Evolutionary conservation across 1,284 basidiomycete genomes (phyloP), one percentile per base, ranked within the genome.

Genomic region (Butyriboletus appendiculatus): DNA sequence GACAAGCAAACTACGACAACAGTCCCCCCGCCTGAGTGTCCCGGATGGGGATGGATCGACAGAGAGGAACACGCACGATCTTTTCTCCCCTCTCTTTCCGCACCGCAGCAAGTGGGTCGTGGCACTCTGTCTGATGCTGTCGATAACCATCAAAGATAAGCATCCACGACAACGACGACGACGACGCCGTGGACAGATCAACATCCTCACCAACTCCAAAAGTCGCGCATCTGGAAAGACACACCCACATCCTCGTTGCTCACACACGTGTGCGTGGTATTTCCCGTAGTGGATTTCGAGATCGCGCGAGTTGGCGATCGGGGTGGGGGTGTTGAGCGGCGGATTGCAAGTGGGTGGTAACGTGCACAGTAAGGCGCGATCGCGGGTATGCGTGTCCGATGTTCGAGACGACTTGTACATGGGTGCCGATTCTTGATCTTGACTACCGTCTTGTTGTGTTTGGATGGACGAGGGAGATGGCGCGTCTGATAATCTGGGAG

Each of bases 81-180:
- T 90, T 93, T 67, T 94, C 89, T n/a, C 93, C 93, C 47, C 88
- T 79, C 30, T 92, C 89, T 65, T 85, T 85, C 30, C 83, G 77
- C 45, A 92, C 73, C 10, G 82, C 81, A 22, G 88, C 84, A 18
- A 95, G 73, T 4, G 92, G 86, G 69, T 96, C 91, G 61, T 96
- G 94, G 58, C 87, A 91, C 74, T 96, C 94, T 16, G 85, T 88
- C 60, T 91, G 81, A 73, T 96, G 94, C 88, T 94, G 59, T 45
- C 37, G 53, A 32, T 35, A 26, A 40, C 49, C 46, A 55, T 52
- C 24, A 58, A 24, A 37, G 3, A 35, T 2, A 46, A 0, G 3
- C 10, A 28, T 30, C 38, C 39, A 40, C 22, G 33, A 28, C 28
- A 28, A 35, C 24, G 53, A 34, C 45, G 34, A 35, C 24, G 53